Evolutionary conservation across 768 basidiomycete genomes (phyloP).

Genomic region (Podaxis sp.): DNA sequence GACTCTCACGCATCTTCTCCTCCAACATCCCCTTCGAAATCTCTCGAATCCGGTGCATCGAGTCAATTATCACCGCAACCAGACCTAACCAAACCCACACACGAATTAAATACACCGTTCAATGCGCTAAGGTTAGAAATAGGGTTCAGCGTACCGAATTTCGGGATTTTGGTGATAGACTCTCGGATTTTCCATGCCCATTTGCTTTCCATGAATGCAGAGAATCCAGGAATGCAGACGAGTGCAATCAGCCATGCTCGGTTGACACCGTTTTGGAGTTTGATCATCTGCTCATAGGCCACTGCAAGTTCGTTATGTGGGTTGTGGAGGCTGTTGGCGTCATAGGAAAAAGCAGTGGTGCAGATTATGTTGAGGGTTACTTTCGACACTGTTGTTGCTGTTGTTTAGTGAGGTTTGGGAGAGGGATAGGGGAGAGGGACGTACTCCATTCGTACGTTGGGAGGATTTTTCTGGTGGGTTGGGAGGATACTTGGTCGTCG

Average conservation of each 20-base stretch:
- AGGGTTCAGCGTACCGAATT: background rate
- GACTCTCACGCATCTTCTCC: constrained; percentile 39
- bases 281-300: constrained; percentile 44
- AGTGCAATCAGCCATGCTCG: background rate
- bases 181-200: constrained; percentile 4
- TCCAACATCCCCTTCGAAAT: constrained; percentile 40
- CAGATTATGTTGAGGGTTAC: constrained; percentile 55
- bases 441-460: constrained; percentile 47
- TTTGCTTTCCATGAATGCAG: background rate
- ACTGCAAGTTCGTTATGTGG: constrained; percentile 47
- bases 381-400: constrained; percentile 40
- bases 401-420: background rate
- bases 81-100: constrained; percentile 11
- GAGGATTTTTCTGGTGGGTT: constrained; percentile 27
- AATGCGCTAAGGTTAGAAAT: constrained; percentile 18
- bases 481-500: constrained; percentile 28
- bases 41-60: constrained; percentile 41
- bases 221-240: constrained; percentile 11
- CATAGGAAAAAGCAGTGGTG: constrained; percentile 49
- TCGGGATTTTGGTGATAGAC: background rate
- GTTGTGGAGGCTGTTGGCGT: constrained; percentile 42
- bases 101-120: background rate
- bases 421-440: constrained; percentile 19
- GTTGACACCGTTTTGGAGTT: constrained; percentile 35
- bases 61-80: constrained; percentile 27